A percentile compares a stretch with the other conserved stretches of the same genome.
Evolutionary conservation across 179 eudicot genomes (phyloP).

Genomic region (Silene vulgaris): DNA sequence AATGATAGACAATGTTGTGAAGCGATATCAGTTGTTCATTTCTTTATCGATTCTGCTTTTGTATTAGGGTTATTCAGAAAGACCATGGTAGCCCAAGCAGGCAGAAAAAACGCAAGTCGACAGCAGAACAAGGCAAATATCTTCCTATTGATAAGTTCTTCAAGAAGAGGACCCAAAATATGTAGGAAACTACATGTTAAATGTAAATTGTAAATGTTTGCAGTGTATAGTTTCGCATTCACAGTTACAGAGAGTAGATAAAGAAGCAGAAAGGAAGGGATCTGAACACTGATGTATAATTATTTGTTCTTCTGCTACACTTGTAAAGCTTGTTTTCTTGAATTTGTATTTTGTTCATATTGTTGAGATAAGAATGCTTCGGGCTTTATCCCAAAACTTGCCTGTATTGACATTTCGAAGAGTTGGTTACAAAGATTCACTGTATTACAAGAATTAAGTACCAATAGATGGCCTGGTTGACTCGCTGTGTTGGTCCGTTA

Average conservation of each 20-base stretch:
- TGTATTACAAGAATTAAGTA: too few relatives aligned
- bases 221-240: not conserved
- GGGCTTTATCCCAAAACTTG: not conserved
- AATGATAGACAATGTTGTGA: not conserved
- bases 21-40: not conserved
- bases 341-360: not conserved
- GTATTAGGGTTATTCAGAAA: conserved; percentile 42
- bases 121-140: conserved; percentile 46
- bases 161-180: conserved; percentile 35
- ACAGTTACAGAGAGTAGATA: not conserved
- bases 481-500: too few relatives aligned
- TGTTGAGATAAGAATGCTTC: not conserved
- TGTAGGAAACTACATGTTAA: conserved; percentile 15
- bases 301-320: not conserved
- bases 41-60: not conserved
- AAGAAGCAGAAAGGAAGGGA: not conserved
- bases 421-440: too few relatives aligned
- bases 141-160: conserved; percentile 61
- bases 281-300: not conserved
- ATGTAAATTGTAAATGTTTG: conserved; percentile 13
- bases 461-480: too few relatives aligned
- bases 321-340: conserved; percentile 2
- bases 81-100: conserved; percentile 36
- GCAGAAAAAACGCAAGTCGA: conserved; percentile 53
- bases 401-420: too few relatives aligned